Evolutionary conservation across 2,329 filamentous ascomycete genomes (phyloP).

Genomic region (Nannizzia gypsea): DNA sequence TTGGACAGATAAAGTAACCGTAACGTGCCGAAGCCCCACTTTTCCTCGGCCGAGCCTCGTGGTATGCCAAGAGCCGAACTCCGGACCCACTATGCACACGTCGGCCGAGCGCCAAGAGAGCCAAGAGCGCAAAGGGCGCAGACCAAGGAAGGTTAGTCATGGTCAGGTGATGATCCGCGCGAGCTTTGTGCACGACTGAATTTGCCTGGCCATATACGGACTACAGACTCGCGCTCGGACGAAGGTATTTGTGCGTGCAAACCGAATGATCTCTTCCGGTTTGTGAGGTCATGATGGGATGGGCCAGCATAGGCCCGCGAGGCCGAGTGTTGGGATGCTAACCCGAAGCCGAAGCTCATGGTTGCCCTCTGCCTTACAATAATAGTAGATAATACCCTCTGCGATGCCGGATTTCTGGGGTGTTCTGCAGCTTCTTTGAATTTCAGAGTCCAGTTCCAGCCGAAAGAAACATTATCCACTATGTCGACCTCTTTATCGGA

Average conservation of each 20-base stretch:
- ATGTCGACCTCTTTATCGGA: not conserved
- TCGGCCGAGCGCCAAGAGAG: not conserved
- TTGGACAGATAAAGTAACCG: not conserved
- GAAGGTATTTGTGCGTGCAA: not conserved
- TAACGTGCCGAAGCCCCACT: not conserved
- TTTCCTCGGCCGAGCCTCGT: not conserved
- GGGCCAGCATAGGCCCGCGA: not conserved
- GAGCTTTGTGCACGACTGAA: too few species aligned
- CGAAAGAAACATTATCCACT: not conserved
- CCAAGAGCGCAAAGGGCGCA: too few species aligned
- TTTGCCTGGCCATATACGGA: too few species aligned
- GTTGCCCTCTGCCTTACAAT: not conserved
- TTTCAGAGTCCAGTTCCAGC: not conserved
- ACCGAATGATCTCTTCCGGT: not conserved
- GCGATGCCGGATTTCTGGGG: not conserved
- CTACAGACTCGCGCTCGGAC: not conserved
- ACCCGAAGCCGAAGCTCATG: not conserved
- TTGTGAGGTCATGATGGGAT: not conserved
- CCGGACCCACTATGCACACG: not conserved
- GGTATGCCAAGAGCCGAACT: not conserved
- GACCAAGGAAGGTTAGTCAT: not conserved
- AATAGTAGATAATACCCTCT: not conserved
- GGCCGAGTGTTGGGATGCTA: not conserved
- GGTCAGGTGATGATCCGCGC: not conserved
- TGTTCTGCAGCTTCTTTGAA: not conserved